Conservation (phyloP, 306 rosid genomes). For the Luffa aegyptiaca region DNA sequence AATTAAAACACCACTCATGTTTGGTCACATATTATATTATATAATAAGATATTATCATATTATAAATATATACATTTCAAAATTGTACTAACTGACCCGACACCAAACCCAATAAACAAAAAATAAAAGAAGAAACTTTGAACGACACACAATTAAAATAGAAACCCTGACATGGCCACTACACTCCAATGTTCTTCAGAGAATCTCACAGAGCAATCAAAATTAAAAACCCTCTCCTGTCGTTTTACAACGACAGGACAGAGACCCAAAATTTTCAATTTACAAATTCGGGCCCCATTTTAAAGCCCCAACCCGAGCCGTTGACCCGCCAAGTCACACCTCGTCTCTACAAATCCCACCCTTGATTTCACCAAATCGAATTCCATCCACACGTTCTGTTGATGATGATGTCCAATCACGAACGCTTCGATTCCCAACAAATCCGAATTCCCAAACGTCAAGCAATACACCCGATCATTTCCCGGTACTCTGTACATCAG, state of each 20-base stretch:
- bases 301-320: conserved; percentile 34
- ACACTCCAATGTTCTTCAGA: not conserved
- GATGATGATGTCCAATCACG: conserved; percentile 77
- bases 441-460: conserved; percentile 79
- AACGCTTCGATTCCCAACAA: conserved; percentile 59
- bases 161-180: not conserved
- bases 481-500: conserved; percentile 47
- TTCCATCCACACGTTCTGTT: conserved; percentile 90
- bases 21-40: not conserved
- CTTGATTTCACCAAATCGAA: conserved; percentile 64
- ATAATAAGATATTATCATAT: not conserved
- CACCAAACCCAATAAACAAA: not conserved
- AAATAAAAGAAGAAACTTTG: not conserved
- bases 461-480: conserved; percentile 48
- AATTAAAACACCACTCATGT: not conserved
- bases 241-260: not conserved
- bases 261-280: not conserved
- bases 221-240: not conserved
- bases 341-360: conserved; percentile 56
- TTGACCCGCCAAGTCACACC: conserved; percentile 61
- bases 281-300: not conserved
- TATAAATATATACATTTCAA: not conserved
- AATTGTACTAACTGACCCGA: not conserved
- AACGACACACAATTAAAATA: not conserved
- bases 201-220: conserved; percentile 8